phyloP scores from a whole-genome alignment of 1,139 yeast genomes.

The Petasospora rhodanensis region DNA sequence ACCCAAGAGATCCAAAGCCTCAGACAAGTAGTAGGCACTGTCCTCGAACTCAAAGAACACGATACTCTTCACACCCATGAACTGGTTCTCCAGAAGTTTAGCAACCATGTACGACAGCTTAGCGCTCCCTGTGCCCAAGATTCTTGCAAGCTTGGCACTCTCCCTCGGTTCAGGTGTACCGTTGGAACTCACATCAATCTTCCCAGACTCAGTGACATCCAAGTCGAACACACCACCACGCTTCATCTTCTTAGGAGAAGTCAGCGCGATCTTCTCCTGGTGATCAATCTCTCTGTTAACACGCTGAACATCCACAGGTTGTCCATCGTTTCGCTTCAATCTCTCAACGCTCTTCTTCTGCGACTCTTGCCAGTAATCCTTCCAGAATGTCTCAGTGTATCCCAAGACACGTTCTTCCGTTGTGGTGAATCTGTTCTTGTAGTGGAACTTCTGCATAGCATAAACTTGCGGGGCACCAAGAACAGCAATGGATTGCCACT shows the following conservation, averaged over 20 bases:
- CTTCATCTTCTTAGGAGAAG: slow-evolving; percentile 12
- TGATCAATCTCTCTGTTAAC: slow-evolving; percentile 17
- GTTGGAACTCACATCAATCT: slow-evolving; percentile 2
- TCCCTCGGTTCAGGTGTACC: slow-evolving; percentile 6
- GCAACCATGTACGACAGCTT: slow-evolving; percentile 57
- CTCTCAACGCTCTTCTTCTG: slow-evolving; percentile 31
- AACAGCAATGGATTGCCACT: slow-evolving; percentile 32
- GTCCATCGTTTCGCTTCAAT: slow-evolving; percentile 24
- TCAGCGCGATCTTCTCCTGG: slow-evolving; percentile 16
- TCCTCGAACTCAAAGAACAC: slow-evolving; percentile 71
- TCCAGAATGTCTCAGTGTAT: slow-evolving; percentile 45
- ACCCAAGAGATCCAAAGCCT: slow-evolving; percentile 57
- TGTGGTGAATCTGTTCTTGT: slow-evolving; percentile 42
- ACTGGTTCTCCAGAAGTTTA: slow-evolving; percentile 48
- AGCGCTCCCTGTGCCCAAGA: slow-evolving; percentile 57
- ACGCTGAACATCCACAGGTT: slow-evolving; percentile 16
- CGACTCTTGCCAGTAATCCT: slow-evolving; percentile 44
- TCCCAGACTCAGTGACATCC: too few species aligned
- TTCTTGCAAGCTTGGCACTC: slow-evolving; percentile 23
- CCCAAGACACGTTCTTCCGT: slow-evolving; percentile 31
- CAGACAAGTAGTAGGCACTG: slow-evolving; percentile 63
- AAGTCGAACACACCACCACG: too few species aligned
- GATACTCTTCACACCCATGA: slow-evolving; percentile 44
- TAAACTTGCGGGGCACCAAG: slow-evolving; percentile 61
- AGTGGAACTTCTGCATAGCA: slow-evolving; percentile 48